Percentiles rank a stretch among this genome's conserved stretches.
phyloP scores from a whole-genome alignment of 805 yeast genomes.

The Hanseniaspora clermontiae region DNA sequence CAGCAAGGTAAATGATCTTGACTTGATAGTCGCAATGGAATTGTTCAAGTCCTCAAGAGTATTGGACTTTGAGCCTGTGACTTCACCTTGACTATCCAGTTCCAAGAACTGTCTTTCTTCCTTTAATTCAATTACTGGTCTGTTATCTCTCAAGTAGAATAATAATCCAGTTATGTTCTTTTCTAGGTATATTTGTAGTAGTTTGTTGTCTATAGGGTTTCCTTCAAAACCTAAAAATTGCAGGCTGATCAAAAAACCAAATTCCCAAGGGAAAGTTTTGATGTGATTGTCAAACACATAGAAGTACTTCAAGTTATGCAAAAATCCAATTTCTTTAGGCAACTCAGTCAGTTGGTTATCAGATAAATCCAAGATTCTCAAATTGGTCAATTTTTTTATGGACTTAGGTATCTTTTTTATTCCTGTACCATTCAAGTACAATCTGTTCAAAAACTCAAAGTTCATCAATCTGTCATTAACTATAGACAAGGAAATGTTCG shows the following conservation, averaged over 20 bases:
- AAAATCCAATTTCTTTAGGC: conserved; percentile 76
- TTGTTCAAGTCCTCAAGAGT: conserved; percentile 25
- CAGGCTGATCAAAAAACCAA: conserved; percentile 74
- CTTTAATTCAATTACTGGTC: conserved; percentile 54
- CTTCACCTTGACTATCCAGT: conserved; percentile 65
- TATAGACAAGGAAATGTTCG: conserved; percentile 72
- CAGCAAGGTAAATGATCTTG: conserved; percentile 56
- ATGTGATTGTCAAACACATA: conserved; percentile 81
- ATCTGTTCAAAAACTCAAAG: conserved; percentile 71
- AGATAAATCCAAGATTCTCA: conserved; percentile 76
- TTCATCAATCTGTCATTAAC: conserved; percentile 64
- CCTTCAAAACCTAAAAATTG: conserved; percentile 90
- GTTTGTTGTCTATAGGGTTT: conserved; percentile 59
- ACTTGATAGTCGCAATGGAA: conserved; percentile 23
- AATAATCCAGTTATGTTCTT: conserved; percentile 79
- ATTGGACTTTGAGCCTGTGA: conserved; percentile 21
- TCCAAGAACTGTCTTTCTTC: conserved; percentile 74
- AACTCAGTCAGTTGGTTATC: conserved; percentile 56
- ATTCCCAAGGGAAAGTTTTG: conserved; percentile 61
- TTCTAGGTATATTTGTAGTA: conserved; percentile 57
- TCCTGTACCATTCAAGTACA: conserved; percentile 78
- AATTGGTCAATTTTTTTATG: conserved; percentile 53
- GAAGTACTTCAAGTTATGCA: conserved; percentile 66
- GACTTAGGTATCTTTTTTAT: conserved; percentile 54
- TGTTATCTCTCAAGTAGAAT: conserved; percentile 66